Conservation (phyloP, 352 stramenopile genomes). For the Stramenopiles sp. region DNA sequence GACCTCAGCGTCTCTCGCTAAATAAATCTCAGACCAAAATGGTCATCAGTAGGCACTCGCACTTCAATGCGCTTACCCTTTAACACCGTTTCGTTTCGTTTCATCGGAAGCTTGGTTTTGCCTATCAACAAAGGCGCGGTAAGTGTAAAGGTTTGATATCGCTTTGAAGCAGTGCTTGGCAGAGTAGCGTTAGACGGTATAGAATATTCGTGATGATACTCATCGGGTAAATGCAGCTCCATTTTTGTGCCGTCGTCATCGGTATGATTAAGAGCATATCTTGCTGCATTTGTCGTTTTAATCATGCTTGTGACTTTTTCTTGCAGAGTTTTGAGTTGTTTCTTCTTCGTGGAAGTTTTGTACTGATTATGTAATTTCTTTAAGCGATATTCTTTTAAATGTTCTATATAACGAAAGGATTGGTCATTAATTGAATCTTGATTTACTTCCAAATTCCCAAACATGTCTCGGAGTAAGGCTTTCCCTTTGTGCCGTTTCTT, state of each 20-base stretch:
- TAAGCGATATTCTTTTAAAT: background rate
- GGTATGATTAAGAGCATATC: background rate
- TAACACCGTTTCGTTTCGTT: too few species aligned
- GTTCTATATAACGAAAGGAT: background rate
- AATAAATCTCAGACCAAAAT: too few species aligned
- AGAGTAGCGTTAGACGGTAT: background rate
- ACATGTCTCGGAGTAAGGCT: background rate
- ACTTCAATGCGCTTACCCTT: too few species aligned
- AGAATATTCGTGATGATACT: background rate
- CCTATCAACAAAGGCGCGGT: too few species aligned
- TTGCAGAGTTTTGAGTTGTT: background rate
- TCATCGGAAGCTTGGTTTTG: too few species aligned
- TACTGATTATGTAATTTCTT: background rate
- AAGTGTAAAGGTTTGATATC: too few species aligned
- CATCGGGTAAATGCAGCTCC: background rate
- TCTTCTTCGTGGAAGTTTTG: background rate
- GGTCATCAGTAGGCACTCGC: too few species aligned
- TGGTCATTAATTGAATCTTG: background rate
- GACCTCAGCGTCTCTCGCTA: too few species aligned
- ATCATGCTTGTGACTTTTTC: background rate
- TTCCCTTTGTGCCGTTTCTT: background rate
- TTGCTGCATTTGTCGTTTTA: too few species aligned
- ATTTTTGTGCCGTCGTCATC: background rate
- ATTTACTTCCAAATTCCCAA: background rate
- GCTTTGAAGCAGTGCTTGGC: too few species aligned